Base-by-base conservation (phyloP, 306 rosid genomes). In the Acacia melanoxylon region DNA sequence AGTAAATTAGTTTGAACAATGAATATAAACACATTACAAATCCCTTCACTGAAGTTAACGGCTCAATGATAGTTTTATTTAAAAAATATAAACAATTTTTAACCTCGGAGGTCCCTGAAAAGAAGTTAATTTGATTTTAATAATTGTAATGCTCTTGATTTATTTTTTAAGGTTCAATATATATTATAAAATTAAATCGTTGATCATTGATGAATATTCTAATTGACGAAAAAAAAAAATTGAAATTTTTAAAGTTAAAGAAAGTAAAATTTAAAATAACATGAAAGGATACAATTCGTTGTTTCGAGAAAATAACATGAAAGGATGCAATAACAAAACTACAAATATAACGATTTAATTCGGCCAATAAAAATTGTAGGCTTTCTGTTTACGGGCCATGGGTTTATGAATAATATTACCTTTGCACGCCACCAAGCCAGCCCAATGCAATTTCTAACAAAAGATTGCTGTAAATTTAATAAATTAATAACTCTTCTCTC, bases 401-500 rank as follows among this genome's bases (percentile, higher is more conserved):
- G 11, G 13, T 56, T 4, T 5, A 2, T 58, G 63, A 58, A 58
- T n/a, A 20, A 58, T 22, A 58, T 58, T 58, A 52, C 61, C 17
- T 16, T 51, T 17, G n/a, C 58, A 15, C 20, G 20, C 22, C 58
- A 51, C 58, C 11, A 19, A 54, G 25, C 8, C 29, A 58, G 29
- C 24, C 27, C n/a, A 51, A 1, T 8, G 29, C 29, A 59, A 59
- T 59, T 24, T 59, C 31, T 59, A 59, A 78, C 82, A 69, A 4
- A 83, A 68, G 10, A 78, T 31, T 74, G 3, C 73, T 59, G 42
- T 29, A 78, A 35, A 78, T 13, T 35, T 75, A 33, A 75, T 33
- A 84, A 75, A 70, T 72, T 56, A 63, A 58, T 42, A 63, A 58
- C 65, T 22, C 33, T 6, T 25, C 35, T 4, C 31, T 24, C 4